Evolutionary conservation across 1,284 basidiomycete species (phyloP).

Genomic region (Flammula alnicola): DNA sequence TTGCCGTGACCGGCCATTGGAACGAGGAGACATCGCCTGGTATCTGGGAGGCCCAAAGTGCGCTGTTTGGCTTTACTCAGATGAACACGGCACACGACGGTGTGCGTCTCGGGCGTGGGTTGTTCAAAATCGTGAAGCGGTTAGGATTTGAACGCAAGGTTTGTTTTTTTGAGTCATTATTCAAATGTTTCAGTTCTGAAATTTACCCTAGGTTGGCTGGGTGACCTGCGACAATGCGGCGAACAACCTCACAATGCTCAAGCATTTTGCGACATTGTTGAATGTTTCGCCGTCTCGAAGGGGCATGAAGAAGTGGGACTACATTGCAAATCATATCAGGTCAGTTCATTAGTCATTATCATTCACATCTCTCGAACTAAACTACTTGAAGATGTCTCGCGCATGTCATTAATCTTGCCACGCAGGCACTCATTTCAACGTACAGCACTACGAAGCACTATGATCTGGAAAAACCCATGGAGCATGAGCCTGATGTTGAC

Average conservation of each 20-base stretch:
- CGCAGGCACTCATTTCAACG: slow-evolving; percentile 34
- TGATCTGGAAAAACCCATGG: slow-evolving; percentile 17
- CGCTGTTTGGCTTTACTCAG: slow-evolving; percentile 38
- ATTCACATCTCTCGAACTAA: too few species aligned
- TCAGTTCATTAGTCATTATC: neutral
- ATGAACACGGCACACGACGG: slow-evolving; percentile 36
- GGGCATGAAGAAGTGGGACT: neutral
- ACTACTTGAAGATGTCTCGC: slow-evolving; percentile 46
- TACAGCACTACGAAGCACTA: slow-evolving; percentile 35
- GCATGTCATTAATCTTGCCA: slow-evolving; percentile 42
- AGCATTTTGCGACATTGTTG: slow-evolving; percentile 2
- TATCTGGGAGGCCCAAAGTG: slow-evolving; percentile 31
- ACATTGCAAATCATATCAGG: slow-evolving; percentile 5
- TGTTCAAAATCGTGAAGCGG: slow-evolving; percentile 22
- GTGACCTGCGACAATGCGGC: slow-evolving; percentile 11
- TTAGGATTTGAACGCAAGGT: slow-evolving; percentile 23
- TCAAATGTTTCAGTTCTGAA: neutral
- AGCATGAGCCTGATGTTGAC: slow-evolving; percentile 18
- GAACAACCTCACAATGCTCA: slow-evolving; percentile 12
- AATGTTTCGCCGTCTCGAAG: neutral
- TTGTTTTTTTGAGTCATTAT: neutral
- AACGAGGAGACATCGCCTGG: slow-evolving; percentile 31
- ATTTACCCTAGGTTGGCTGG: neutral
- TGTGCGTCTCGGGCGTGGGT: slow-evolving; percentile 23
- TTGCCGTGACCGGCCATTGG: slow-evolving; percentile 41